These are phyloP conservation scores for Trichoderma afroharzianum DNA, from an alignment of 2,329 filamentous ascomycete genomes.

Conservation along the genomic window DNA sequence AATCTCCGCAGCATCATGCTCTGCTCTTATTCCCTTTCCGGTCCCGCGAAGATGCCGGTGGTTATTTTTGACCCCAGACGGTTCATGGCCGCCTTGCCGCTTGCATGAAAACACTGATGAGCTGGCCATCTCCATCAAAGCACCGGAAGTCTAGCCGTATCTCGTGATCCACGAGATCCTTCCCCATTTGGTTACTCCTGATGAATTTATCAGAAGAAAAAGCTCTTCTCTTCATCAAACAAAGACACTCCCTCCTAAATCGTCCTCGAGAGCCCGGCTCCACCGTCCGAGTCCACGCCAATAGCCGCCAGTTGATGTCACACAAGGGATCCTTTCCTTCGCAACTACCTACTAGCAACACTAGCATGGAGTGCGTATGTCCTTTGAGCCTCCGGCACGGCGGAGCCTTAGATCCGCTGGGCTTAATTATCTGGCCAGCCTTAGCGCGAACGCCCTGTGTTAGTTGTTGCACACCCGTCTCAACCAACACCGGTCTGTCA, in stretches of 20 bases:
- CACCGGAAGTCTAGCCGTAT: neutral
- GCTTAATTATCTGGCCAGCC: conserved; percentile 1
- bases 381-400: neutral
- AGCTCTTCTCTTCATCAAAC: neutral
- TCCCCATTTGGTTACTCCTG: neutral
- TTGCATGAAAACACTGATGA: conserved; percentile 10
- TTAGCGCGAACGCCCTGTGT: conserved; percentile 16
- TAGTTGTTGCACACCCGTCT: neutral
- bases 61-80: neutral
- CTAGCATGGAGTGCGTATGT: neutral
- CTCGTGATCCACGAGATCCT: neutral
- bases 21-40: neutral
- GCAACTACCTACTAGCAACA: neutral
- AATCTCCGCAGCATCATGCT: neutral
- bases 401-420: conserved; percentile 13
- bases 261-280: neutral
- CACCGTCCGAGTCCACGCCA: neutral
- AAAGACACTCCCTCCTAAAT: neutral
- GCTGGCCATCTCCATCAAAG: conserved; percentile 1
- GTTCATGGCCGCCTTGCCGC: neutral
- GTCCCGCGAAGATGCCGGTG: neutral
- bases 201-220: neutral
- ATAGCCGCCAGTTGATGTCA: neutral
- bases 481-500: neutral
- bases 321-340: conserved; percentile 3